Evolutionary conservation across 352 stramenopile species (phyloP).

Genomic region (Phytophthora melonis): DNA sequence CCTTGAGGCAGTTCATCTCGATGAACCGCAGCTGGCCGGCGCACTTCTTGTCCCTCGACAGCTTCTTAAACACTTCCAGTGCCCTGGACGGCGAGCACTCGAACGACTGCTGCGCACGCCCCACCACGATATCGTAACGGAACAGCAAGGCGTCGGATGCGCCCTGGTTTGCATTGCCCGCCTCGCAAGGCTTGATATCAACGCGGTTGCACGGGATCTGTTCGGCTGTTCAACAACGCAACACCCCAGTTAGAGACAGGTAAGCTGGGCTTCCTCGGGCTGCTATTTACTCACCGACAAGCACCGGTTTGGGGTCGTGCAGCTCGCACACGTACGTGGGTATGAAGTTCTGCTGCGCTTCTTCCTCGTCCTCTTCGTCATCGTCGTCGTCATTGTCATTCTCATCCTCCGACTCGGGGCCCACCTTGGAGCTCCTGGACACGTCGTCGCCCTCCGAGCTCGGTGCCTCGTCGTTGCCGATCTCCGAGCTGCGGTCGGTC

Average conservation of each 20-base stretch:
- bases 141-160: constrained; percentile 39
- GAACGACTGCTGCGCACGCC: constrained; percentile 62
- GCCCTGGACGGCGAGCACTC: constrained; percentile 69
- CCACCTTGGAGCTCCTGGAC: constrained; percentile 40
- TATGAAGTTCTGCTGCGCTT: constrained; percentile 33
- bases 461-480: constrained; percentile 42
- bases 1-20: constrained; percentile 74
- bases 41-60: constrained; percentile 58
- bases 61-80: constrained; percentile 64
- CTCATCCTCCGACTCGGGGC: constrained; percentile 31
- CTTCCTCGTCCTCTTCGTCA: constrained; percentile 37
- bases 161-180: constrained; percentile 18
- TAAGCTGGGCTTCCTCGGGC: constrained; percentile 7
- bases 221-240: constrained; percentile 52
- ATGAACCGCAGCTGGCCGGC: constrained; percentile 68
- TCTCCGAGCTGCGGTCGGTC: constrained; percentile 50
- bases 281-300: constrained; percentile 52
- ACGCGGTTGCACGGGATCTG: constrained; percentile 70
- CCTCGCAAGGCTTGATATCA: constrained; percentile 55
- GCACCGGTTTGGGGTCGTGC: constrained; percentile 78
- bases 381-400: constrained; percentile 42
- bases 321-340: constrained; percentile 81
- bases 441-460: constrained; percentile 41
- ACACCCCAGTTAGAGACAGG: not conserved
- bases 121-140: constrained; percentile 77